Base-by-base conservation (phyloP, 2,329 filamentous ascomycete genomes). In the Achaetomium macrosporum region DNA sequence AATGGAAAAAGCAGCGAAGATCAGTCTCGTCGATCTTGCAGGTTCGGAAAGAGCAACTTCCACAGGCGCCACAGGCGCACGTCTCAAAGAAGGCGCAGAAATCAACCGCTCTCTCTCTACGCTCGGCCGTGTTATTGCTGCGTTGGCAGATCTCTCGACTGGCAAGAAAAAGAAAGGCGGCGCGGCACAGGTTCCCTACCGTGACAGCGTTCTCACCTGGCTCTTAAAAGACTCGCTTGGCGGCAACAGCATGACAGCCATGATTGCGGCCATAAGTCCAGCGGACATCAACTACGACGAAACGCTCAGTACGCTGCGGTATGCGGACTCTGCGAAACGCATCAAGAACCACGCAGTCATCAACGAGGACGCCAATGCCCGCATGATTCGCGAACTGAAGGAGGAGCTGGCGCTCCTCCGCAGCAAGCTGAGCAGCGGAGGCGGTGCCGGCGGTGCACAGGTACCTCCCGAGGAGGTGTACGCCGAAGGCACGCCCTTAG, bases 341-440 rank as follows among this genome's bases (percentile, higher is more conserved):
- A 99, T 99, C 79, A 97, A 97, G 89, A 99, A 99, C 73, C 93
- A 99, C 69, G 93, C 93, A 53, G 93, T 99, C 47, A 88, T 99
- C 69, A 99, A 99, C 74, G 93, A 99, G 69, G 93, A 99, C 71
- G 92, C 93, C 43, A 99, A 99, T 67, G 93, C 93, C 55, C 87
- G 93, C 63, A 99, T 99, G 93, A 97, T 99, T 59, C 82, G 93
- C 69, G 93, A 99, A 67, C 76, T 99, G 58, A 99, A 99, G 68
- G 93, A 99, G 69, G 93, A 99, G 66, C 72, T 99, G 53, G 82
- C 88, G 1, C 77, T 95, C 56, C 75, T 99, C 52, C 82, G 93
- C 63, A 85, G 88, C 63, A 97, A 99, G 67, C 79, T 99, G 13
- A 85, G 68, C 57, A 69, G 68, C 55, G 70, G 67, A 44, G 69